Evolutionary conservation across 2,329 filamentous ascomycete species (phyloP), one percentile per base, ranked within the genome.

Genomic region (Ophiocordyceps unilateralis): DNA sequence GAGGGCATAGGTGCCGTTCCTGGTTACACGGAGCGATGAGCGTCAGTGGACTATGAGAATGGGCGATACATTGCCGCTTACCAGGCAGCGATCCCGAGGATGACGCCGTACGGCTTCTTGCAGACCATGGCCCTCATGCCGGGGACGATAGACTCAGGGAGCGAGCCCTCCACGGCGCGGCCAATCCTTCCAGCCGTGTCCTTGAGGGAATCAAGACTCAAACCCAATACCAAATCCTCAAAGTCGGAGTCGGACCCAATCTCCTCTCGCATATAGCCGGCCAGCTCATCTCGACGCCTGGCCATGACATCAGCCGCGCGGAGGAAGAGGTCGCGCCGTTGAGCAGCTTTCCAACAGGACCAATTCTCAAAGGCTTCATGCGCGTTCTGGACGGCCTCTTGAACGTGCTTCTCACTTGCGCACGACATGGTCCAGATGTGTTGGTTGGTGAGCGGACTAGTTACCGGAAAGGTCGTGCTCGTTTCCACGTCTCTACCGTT

Each of bases 1-100:
- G 11, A 78, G 63, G 45, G 76, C 68, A 47, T 70, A 68, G 2
- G 72, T 66, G 1, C 74, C 69, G 49, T 79, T 76, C 71, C 72
- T n/a, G n/a, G n/a, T n/a, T n/a, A n/a, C n/a, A n/a, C n/a, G n/a
- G n/a, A n/a, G n/a, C n/a, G n/a, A n/a, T n/a, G n/a, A n/a, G n/a
- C n/a, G n/a, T n/a, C n/a, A n/a, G n/a, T n/a, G n/a, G n/a, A n/a
- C n/a, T n/a, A 5, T 1, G 3, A 11, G 14, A n/a, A 22, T n/a
- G 2, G 3, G 2, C 19, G n/a, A 22, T 19, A 20, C 6, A 15
- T 28, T 21, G n/a, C 21, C 8, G 50, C 63, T 51, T 66, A 87
- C 85, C 86, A 93, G 10, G 86, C 83, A 2, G 81, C 83, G 58
- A 93, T 86, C 3, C 76, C 78, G 24, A 93, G 63, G 15, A 88